These are phyloP conservation scores for Bisporella sp. DNA, from an alignment of 2,329 filamentous ascomycete genomes.

Conservation along the genomic window DNA sequence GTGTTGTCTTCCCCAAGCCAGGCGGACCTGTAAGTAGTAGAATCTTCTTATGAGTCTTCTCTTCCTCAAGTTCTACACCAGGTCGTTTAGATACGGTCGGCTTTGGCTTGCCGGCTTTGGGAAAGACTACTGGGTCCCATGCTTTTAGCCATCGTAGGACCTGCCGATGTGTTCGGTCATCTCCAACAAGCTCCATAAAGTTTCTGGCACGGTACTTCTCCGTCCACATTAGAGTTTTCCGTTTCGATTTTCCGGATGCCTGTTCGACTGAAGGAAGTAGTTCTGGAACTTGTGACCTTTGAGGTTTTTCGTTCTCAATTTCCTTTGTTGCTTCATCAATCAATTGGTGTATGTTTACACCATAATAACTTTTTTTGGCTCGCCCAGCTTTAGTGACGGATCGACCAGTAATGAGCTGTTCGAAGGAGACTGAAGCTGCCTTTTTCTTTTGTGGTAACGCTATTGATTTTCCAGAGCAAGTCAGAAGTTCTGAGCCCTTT, in stretches of 20 bases:
- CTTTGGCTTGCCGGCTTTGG: constrained; percentile 54
- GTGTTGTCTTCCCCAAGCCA: constrained; percentile 88
- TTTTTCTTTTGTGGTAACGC: constrained; percentile 48
- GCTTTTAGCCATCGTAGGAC: constrained; percentile 90
- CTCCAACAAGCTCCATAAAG: constrained; percentile 90
- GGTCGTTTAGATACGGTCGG: constrained; percentile 34
- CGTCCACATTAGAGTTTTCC: constrained; percentile 69
- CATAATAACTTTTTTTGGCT: constrained; percentile 76
- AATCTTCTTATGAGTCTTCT: constrained; percentile 79
- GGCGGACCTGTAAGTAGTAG: constrained; percentile 86
- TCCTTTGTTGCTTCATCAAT: constrained; percentile 62
- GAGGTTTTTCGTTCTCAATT: constrained; percentile 25
- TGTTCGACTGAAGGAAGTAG: constrained; percentile 35
- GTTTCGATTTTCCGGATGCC: constrained; percentile 13
- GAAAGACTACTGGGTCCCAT: constrained; percentile 92
- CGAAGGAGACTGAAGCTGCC: constrained; percentile 46
- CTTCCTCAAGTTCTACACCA: constrained; percentile 47
- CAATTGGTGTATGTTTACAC: constrained; percentile 82
- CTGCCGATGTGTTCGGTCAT: constrained; percentile 85
- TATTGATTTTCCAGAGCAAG: constrained; percentile 42
- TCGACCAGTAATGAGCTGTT: constrained; percentile 59
- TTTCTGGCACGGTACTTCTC: constrained; percentile 92
- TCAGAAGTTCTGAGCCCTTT: constrained; percentile 18
- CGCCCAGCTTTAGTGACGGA: constrained; percentile 60
- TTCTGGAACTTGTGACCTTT: constrained; percentile 32